Conservation (phyloP, 1,284 basidiomycete species). For the Apiotrichum siamense region DNA sequence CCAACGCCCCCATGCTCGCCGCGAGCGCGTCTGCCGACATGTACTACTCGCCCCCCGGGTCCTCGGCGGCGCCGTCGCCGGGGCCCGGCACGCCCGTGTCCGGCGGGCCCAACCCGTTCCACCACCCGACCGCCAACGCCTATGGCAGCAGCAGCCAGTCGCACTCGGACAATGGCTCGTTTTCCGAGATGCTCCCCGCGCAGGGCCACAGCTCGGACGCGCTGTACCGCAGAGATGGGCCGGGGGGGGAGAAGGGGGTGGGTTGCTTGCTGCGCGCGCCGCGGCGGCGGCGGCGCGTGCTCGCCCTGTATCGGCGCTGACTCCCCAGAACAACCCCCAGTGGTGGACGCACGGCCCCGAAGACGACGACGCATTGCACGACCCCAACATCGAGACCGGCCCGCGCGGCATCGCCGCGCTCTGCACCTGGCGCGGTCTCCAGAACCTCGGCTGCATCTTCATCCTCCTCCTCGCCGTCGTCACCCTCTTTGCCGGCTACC, state of each 20-base stretch:
- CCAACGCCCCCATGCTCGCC: neutral
- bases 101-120: neutral
- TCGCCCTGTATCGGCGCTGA: too few relatives aligned
- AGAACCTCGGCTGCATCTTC: conserved; percentile 47
- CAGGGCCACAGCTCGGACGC: neutral
- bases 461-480: conserved; percentile 53
- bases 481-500: conserved; percentile 66
- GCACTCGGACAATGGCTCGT: neutral
- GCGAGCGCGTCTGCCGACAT: neutral
- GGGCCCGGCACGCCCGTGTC: neutral
- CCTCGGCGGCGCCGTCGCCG: neutral
- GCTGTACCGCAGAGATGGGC: neutral
- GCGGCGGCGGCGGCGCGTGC: too few relatives aligned
- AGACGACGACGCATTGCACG: conserved; percentile 45
- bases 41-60: neutral
- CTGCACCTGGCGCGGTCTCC: conserved; percentile 6
- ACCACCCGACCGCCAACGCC: neutral
- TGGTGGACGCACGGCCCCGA: conserved; percentile 27
- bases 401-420: conserved; percentile 9
- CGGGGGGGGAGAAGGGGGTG: neutral
- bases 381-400: conserved; percentile 26
- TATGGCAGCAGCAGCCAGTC: neutral
- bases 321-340: too few relatives aligned
- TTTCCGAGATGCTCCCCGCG: neutral
- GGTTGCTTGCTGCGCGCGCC: too few relatives aligned